Percentiles rank a stretch among this genome's conserved stretches.
These are phyloP conservation scores for Entomortierella chlamydospora DNA, from an alignment of 192 early-diverging fungal species.

Conservation along the genomic window DNA sequence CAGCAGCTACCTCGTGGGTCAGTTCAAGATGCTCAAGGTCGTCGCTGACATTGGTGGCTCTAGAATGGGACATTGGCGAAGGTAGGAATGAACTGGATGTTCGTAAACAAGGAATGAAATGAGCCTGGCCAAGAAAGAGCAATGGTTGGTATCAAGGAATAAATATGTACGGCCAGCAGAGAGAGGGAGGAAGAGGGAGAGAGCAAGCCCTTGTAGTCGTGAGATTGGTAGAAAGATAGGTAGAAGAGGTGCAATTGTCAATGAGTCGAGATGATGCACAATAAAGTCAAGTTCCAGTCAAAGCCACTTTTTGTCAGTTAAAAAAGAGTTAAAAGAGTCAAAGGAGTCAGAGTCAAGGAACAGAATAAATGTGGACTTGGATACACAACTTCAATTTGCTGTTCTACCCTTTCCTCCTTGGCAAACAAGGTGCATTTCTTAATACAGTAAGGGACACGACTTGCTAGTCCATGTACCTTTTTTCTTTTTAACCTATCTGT, in stretches of 20 bases:
- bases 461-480: no score
- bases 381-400: no score
- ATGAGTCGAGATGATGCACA: background rate
- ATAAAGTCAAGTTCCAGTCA: background rate
- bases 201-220: no score
- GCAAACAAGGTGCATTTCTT: no score
- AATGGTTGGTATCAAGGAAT: no score
- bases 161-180: no score
- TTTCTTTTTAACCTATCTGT: no score
- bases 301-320: no score
- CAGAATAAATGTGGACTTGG: no score
- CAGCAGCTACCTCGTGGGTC: constrained; percentile 14
- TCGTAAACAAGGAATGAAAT: background rate
- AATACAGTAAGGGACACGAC: no score
- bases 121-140: background rate
- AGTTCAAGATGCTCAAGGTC: constrained; percentile 42
- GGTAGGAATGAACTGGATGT: background rate
- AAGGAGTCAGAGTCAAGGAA: background rate
- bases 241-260: background rate
- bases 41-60: constrained; percentile 11
- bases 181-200: background rate
- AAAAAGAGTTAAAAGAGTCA: background rate
- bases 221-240: background rate
- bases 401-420: no score
- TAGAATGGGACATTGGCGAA: constrained; percentile 36